phyloP scores from a whole-genome alignment of 768 basidiomycete genomes.

The Kwoniella sp. region DNA sequence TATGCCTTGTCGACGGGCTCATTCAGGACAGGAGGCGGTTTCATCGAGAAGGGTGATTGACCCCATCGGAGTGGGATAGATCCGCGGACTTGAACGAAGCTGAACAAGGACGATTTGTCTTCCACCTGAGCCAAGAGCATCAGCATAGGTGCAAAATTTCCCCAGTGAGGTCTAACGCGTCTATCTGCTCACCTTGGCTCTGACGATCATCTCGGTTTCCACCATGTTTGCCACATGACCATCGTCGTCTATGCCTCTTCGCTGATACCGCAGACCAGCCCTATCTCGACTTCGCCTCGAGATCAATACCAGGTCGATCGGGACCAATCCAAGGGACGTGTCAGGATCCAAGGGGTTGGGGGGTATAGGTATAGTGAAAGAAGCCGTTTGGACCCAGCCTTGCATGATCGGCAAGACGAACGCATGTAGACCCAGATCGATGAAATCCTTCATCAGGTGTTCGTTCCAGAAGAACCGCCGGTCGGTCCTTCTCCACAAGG shows the following conservation, averaged over 20 bases:
- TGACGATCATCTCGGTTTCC: conserved; percentile 86
- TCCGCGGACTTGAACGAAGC: conserved; percentile 87
- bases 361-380: conserved; percentile 63
- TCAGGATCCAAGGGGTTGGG: conserved; percentile 35
- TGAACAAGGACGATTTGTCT: conserved; percentile 73
- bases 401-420: conserved; percentile 92
- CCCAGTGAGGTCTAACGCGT: background rate
- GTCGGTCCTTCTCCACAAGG: conserved; percentile 89
- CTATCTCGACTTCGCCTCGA: conserved; percentile 85
- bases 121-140: conserved; percentile 65
- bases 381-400: conserved; percentile 79
- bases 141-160: conserved; percentile 19
- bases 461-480: conserved; percentile 97
- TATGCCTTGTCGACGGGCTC: conserved; percentile 72
- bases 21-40: conserved; percentile 82
- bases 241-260: conserved; percentile 89
- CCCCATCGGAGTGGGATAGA: conserved; percentile 95
- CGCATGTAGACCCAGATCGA: conserved; percentile 84
- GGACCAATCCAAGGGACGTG: conserved; percentile 36
- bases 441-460: conserved; percentile 76
- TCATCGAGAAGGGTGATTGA: conserved; percentile 80
- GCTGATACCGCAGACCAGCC: conserved; percentile 90
- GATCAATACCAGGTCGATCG: conserved; percentile 76
- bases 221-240: conserved; percentile 70
- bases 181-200: conserved; percentile 67